Evolutionary conservation across 2,329 filamentous ascomycete genomes (phyloP).

Genomic region (Zymoseptoria passerinii): DNA sequence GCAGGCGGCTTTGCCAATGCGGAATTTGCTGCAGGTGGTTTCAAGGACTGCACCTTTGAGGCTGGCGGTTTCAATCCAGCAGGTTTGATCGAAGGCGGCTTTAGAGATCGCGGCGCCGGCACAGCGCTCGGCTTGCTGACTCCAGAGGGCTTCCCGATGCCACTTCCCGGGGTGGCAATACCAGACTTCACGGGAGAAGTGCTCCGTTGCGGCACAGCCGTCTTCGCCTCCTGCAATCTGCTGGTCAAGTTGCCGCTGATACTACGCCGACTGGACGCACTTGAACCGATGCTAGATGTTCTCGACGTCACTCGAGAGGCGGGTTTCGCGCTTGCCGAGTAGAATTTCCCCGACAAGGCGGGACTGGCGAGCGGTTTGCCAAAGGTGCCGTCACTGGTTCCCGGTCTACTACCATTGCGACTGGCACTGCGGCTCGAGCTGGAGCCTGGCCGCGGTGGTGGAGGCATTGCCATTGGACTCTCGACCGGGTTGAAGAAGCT

Average conservation of each 20-base stretch:
- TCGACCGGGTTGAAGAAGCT: conserved; percentile 60
- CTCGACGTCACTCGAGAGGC: conserved; percentile 17
- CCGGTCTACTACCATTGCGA: conserved; percentile 39
- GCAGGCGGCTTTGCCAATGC: neutral
- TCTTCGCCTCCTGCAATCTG: conserved; percentile 17
- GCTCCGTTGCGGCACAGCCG: conserved; percentile 5
- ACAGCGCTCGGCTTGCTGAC: neutral
- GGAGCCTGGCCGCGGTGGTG: conserved; percentile 51
- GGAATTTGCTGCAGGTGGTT: neutral
- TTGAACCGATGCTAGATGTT: conserved; percentile 20
- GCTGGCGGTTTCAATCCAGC: neutral
- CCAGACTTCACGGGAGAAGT: conserved; percentile 13
- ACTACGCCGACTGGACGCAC: conserved; percentile 17
- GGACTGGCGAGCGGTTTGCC: conserved; percentile 20
- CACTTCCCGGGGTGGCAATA: conserved; percentile 1
- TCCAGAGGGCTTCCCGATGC: neutral
- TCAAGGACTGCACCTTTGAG: neutral
- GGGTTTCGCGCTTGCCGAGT: conserved; percentile 29
- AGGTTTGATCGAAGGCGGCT: neutral
- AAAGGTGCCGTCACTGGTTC: conserved; percentile 37
- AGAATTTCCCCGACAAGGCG: conserved; percentile 30
- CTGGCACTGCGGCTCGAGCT: conserved; percentile 44
- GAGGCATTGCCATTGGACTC: conserved; percentile 51
- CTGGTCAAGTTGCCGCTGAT: conserved; percentile 21
- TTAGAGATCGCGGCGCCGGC: neutral